These are phyloP conservation scores for Entomortierella chlamydospora DNA, from an alignment of 192 early-diverging fungal genomes.

Conservation along the genomic window DNA sequence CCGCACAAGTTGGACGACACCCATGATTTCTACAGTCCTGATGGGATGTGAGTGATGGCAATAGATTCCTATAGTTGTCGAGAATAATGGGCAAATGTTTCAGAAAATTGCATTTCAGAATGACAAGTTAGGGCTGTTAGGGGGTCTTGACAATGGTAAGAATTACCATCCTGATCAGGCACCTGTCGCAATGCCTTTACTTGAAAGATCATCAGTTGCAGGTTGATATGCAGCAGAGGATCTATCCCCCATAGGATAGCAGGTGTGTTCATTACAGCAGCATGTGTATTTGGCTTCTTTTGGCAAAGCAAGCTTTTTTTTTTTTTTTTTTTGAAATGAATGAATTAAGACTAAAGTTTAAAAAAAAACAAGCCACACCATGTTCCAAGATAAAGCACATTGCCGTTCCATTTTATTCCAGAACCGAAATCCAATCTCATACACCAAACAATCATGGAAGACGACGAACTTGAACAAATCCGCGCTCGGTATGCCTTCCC, in stretches of 20 bases:
- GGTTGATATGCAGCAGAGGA: conserved; percentile 36
- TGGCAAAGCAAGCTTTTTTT: too few relatives aligned
- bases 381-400: not conserved
- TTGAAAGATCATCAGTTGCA: conserved; percentile 49
- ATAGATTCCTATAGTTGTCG: conserved; percentile 48
- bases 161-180: conserved; percentile 32
- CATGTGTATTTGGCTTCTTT: conserved; percentile 11
- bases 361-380: conserved; percentile 10
- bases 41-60: conserved; percentile 33
- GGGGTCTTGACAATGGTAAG: too few relatives aligned
- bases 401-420: not conserved
- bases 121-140: too few relatives aligned
- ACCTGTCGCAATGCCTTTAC: conserved; percentile 18
- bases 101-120: too few relatives aligned
- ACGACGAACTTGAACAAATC: conserved; percentile 84
- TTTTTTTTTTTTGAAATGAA: not conserved
- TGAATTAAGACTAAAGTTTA: not conserved
- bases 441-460: conserved; percentile 64
- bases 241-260: conserved; percentile 48
- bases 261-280: conserved; percentile 21
- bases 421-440: not conserved
- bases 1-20: conserved; percentile 22
- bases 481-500: conserved; percentile 67
- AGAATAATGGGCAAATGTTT: too few relatives aligned
- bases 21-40: conserved; percentile 32